These are phyloP conservation scores for Pichia rugopelliculosa DNA, from an alignment of 805 yeast genomes.

Conservation along the genomic window DNA sequence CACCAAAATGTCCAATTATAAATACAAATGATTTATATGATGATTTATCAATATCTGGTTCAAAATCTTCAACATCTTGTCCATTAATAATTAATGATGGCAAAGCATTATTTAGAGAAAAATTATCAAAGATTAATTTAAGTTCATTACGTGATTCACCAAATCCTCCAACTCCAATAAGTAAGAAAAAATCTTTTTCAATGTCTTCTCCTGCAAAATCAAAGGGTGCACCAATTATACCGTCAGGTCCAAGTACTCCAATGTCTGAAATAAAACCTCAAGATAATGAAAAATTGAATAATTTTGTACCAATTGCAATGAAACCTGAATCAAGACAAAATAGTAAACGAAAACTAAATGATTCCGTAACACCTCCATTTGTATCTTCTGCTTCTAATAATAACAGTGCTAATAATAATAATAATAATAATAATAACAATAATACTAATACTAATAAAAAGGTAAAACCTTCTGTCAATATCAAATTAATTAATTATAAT, in stretches of 20 bases:
- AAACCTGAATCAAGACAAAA: conserved; percentile 14
- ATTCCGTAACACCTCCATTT: neutral
- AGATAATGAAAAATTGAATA: conserved; percentile 13
- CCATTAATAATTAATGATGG: conserved; percentile 42
- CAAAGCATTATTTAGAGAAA: conserved; percentile 30
- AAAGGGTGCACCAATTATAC: conserved; percentile 6
- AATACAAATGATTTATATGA: conserved; percentile 18
- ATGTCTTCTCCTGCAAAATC: conserved; percentile 7
- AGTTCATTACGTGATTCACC: conserved; percentile 24
- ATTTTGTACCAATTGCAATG: conserved; percentile 16
- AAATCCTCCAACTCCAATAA: conserved; percentile 4
- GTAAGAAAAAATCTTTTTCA: conserved; percentile 2
- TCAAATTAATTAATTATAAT: conserved; percentile 32
- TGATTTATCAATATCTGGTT: neutral
- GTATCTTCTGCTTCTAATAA: neutral
- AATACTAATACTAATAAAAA: conserved; percentile 20
- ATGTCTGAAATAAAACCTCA: conserved; percentile 13
- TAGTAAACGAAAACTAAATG: conserved; percentile 7
- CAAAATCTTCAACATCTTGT: conserved; percentile 23
- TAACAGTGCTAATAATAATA: neutral
- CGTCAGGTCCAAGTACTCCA: conserved; percentile 16
- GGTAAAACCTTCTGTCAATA: conserved; percentile 26
- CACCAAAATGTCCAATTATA: conserved; percentile 22
- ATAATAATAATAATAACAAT: conserved; percentile 1
- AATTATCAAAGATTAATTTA: conserved; percentile 25